Evolutionary conservation across 106 monocot genomes (phyloP), one percentile per base, ranked within the genome.

Genomic region (Iris macrosiphon): DNA sequence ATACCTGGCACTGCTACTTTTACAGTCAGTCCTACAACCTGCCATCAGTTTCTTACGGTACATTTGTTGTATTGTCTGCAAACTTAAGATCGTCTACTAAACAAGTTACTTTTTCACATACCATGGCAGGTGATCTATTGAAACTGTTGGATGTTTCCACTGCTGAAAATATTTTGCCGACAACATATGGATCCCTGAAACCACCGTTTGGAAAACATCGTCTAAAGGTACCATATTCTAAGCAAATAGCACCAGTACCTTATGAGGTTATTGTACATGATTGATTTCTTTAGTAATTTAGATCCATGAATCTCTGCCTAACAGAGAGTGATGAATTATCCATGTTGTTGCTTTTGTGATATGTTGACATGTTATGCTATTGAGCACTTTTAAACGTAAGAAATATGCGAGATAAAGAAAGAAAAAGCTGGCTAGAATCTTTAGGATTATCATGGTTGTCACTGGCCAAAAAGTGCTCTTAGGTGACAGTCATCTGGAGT

Each of bases 131-230:
- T 67, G 81, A 84, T 27, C 71, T 94, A 41, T 55, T 94, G 71
- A 84, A 76, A 63, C 64, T 94, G 49, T 71, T 94, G 54, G 88
- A 88, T 66, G 50, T 75, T 61, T 78, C 88, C 58, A 63, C 78
- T 49, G 26, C 65, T 35, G 93, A 81, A 21, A 64, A n/a, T 40
- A 51, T 60, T 2, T 88, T 94, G 61, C 84, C 78, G 20, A 88
- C 93, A 22, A 88, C 93, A 10, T 94, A 88, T 67, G 93, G 93
- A 12, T 70, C 32, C 22, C 62, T 94, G 23, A 71, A 74, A 23
- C 88, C 93, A 40, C 93, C 93, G 18, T 78, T 94, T 43, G 93
- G 93, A 27, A 94, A 88, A 58, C 93, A 88, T 65, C 76, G 93
- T 7, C 55, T 94, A 41, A 94, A 94, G 77, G 93, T 94, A 75